Evolutionary conservation across 805 yeast genomes (phyloP), one percentile per base, ranked within the genome.

Genomic region (Wickerhamiella lipophila): DNA sequence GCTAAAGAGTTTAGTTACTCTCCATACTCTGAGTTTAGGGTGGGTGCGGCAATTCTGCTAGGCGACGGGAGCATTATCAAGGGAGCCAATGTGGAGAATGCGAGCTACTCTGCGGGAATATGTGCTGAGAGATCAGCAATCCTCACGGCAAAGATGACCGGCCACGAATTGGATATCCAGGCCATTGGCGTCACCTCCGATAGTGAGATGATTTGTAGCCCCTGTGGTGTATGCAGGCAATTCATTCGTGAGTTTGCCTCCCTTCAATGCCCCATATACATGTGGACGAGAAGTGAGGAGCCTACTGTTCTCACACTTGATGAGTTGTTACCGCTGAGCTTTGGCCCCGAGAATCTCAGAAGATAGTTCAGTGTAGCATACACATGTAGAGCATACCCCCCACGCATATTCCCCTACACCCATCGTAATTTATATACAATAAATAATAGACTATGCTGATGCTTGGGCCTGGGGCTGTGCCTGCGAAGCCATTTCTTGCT

Each of bases 171-270:
- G 19, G 51, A 46, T 52, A 74, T 81, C 60, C 68, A 65, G 51
- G 84, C 83, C 1, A 66, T 85, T 50, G 94, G 81, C 3, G 75
- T 85, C 8, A 68, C 83, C 3, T 73, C 83, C 19, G 88, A 81
- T 59, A 59, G 60, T 1, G 73, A 72, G 1, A 64, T 65, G 7
- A 74, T 79, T 26, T 78, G 83, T 9, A 70, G 88, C 8, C 98
- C 98, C 0, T 89, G 98, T 63, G 98, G 98, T 3, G 80, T 92
- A 32, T 89, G 98, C 60, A 71, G 98, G 48, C 98, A 89, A 64
- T 76, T 82, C 58, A 77, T 89, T 27, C 70, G 95, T 34, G 98
- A 89, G 63, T 89, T 88, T 63, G 75, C 79, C 0, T 59, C 62
- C 6, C 35, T 52, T 15, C 68, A 72, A 6, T 59, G 77, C 23